Base-by-base conservation (phyloP, 1,139 yeast species). In the Geotrichum fermentans region DNA sequence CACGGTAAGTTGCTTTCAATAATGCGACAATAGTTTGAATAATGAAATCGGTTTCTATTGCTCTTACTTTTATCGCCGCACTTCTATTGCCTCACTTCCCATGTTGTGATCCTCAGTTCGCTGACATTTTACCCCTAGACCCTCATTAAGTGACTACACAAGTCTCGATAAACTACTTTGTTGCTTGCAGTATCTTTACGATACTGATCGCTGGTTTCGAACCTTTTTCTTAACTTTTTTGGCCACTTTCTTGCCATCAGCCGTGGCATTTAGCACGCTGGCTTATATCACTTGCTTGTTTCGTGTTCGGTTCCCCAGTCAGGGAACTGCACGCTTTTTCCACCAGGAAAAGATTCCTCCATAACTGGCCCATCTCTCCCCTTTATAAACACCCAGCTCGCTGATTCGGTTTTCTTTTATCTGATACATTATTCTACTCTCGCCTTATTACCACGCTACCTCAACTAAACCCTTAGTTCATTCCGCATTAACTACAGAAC, bases 311-410 rank as follows among this genome's bases (percentile, higher is more conserved):
- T 43, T 48, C 47, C 51, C 47, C 26, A 24, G 47, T 39, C 47
- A 43, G 51, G 51, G 51, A 48, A 48, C 51, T 48, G 45, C 40
- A 29, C 45, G 45, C 39, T 37, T 29, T 18, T 43, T 18, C 26
- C 26, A 43, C 45, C 37, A 48, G 36, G 51, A 48, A 21, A 48
- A 48, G 36, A 48, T 43, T 26, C 51, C 47, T 36, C 51, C 47
- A 34, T 43, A 48, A 47, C 36, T 47, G 43, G 47, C 39, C 16
- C 33, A 32, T 17, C 13, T 21, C 28, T 24, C 10, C 8, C 28
- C 28, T 24, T 24, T 24, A 24, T 24, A 24, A n/a, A 29, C 18
- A 20, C 38, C 16, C 35, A 17, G 16, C 38, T 34, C 38, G 16
- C 8, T 24, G 16, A 34, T 6, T 18, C 7, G 17, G 8, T 14